Evolutionary conservation across 2,329 filamentous ascomycete genomes (phyloP).

Genomic region (Triangularia verruculosa): DNA sequence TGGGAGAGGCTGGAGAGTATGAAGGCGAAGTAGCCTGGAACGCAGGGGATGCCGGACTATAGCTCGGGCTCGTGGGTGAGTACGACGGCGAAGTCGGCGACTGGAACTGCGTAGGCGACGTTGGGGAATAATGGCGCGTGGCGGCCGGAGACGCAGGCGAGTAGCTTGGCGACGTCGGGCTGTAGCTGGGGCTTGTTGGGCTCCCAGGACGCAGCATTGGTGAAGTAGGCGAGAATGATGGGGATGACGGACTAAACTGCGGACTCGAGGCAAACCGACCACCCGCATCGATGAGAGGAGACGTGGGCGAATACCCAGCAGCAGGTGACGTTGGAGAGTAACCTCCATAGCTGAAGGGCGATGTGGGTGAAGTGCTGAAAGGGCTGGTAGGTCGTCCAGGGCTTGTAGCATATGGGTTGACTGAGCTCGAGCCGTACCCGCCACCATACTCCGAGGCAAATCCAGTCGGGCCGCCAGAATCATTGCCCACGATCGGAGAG

Average conservation of each 20-base stretch:
- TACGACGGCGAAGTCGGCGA: slow-evolving; percentile 74
- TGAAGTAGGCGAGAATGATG: slow-evolving; percentile 62
- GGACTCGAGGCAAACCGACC: slow-evolving; percentile 57
- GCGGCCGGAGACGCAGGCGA: slow-evolving; percentile 60
- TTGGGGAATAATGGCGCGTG: slow-evolving; percentile 60
- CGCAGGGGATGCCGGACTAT: slow-evolving; percentile 66
- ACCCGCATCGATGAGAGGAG: slow-evolving; percentile 58
- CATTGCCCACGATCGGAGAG: slow-evolving; percentile 73
- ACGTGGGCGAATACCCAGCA: slow-evolving; percentile 74
- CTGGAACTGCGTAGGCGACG: slow-evolving; percentile 70
- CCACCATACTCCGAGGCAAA: slow-evolving; percentile 62
- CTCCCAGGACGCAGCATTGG: slow-evolving; percentile 55
- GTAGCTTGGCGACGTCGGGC: slow-evolving; percentile 64
- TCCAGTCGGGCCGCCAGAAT: slow-evolving; percentile 67
- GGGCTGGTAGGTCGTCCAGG: slow-evolving; percentile 67
- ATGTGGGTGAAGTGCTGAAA: slow-evolving; percentile 67
- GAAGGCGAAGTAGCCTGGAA: slow-evolving; percentile 55
- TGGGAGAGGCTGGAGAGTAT: slow-evolving; percentile 70
- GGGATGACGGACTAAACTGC: slow-evolving; percentile 61
- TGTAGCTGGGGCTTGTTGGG: slow-evolving; percentile 59
- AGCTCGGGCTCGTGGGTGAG: slow-evolving; percentile 67
- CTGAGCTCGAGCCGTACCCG: slow-evolving; percentile 46
- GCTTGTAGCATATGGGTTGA: slow-evolving; percentile 69
- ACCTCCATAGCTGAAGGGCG: slow-evolving; percentile 59
- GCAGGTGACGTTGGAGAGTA: slow-evolving; percentile 74